A percentile compares a stretch with the other conserved stretches of the same genome.
Evolutionary conservation across 768 basidiomycete species (phyloP).

Genomic region (Naganishia friedmannii): DNA sequence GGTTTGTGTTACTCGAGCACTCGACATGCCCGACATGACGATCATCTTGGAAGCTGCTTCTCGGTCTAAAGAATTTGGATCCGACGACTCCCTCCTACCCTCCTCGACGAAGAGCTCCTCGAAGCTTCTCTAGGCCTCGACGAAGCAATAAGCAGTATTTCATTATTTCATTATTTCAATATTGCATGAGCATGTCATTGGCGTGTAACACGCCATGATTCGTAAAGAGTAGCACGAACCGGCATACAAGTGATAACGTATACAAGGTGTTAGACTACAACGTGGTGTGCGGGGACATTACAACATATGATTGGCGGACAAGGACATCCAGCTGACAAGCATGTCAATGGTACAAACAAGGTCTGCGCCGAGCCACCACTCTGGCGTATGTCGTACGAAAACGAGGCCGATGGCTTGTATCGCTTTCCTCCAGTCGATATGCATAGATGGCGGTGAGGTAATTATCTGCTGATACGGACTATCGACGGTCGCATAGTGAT

Average conservation of each 20-base stretch:
- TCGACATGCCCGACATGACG: too few species aligned
- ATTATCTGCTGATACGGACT: not conserved
- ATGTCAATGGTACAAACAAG: not conserved
- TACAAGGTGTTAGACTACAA: not conserved
- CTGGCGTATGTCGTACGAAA: constrained; percentile 5
- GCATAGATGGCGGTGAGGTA: not conserved
- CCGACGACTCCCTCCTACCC: too few species aligned
- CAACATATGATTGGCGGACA: not conserved
- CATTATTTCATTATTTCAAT: too few species aligned
- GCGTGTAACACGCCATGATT: not conserved
- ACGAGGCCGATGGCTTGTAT: not conserved
- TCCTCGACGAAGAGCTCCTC: too few species aligned
- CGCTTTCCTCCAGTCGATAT: not conserved
- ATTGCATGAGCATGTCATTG: too few species aligned
- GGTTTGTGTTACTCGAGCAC: too few species aligned
- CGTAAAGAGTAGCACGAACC: not conserved
- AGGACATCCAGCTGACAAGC: not conserved
- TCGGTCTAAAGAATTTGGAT: too few species aligned
- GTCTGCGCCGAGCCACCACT: constrained; percentile 3
- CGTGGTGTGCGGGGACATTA: not conserved
- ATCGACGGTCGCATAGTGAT: not conserved
- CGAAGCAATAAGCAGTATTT: too few species aligned
- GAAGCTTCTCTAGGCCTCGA: too few species aligned
- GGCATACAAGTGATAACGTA: not conserved
- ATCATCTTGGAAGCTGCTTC: too few species aligned